Percentiles rank a stretch among this genome's conserved stretches.
Conservation (phyloP, 345 rosid species). For the Sisymbrium altissimum region DNA sequence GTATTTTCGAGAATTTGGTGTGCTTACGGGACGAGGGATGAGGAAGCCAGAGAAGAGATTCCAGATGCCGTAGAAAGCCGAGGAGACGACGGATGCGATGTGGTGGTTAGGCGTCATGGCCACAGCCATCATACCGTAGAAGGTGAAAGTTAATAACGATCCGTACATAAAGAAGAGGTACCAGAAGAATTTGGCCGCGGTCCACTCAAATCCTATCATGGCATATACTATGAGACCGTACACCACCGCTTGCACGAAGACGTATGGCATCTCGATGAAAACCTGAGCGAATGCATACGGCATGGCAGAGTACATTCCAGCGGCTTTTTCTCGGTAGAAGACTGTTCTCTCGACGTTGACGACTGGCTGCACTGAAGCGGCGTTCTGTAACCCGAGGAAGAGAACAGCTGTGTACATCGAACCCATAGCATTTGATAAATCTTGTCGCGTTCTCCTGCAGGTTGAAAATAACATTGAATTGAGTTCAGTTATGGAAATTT, state of each 20-base stretch:
- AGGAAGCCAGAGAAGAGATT: constrained; percentile 64
- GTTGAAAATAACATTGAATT: too few relatives aligned
- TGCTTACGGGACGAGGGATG: constrained; percentile 57
- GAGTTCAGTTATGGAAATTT: too few relatives aligned
- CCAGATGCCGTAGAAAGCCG: constrained; percentile 54
- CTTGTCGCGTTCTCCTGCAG: constrained; percentile 38
- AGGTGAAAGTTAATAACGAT: constrained; percentile 65
- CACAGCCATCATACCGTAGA: constrained; percentile 68
- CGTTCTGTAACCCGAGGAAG: constrained; percentile 67
- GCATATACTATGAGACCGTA: constrained; percentile 53
- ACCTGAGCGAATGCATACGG: constrained; percentile 69
- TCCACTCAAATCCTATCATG: constrained; percentile 71
- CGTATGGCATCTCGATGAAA: constrained; percentile 59
- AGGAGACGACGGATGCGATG: constrained; percentile 49
- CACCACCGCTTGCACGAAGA: constrained; percentile 44
- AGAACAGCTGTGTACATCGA: constrained; percentile 71
- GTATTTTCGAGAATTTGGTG: background rate
- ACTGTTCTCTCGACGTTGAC: constrained; percentile 70
- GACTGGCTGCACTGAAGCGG: constrained; percentile 57
- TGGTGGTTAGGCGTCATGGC: constrained; percentile 65
- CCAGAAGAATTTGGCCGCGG: constrained; percentile 55
- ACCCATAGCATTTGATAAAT: constrained; percentile 64
- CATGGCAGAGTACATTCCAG: constrained; percentile 80
- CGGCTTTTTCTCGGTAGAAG: constrained; percentile 74
- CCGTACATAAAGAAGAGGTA: constrained; percentile 57